Conservation (phyloP, 192 early-diverging fungal species). For the Podochytrium sp. region DNA sequence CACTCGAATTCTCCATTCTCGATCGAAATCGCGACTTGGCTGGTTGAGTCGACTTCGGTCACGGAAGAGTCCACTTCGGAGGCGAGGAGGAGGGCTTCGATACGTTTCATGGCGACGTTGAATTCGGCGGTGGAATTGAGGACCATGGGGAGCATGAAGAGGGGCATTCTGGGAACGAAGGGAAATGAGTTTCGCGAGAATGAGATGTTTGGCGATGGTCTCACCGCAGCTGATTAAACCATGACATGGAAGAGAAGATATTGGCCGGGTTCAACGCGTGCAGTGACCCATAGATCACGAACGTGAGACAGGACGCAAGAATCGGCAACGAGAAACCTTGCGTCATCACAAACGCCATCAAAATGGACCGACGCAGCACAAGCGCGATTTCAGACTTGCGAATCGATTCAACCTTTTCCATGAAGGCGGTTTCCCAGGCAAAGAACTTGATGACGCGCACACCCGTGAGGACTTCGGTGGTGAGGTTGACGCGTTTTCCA, state of each 20-base stretch:
- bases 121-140: constrained; percentile 53
- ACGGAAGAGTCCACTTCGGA: constrained; percentile 65
- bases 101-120: constrained; percentile 53
- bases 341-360: constrained; percentile 49
- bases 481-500: constrained; percentile 72
- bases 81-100: constrained; percentile 57
- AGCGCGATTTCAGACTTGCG: constrained; percentile 48
- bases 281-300: constrained; percentile 49
- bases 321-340: constrained; percentile 54
- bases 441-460: constrained; percentile 82
- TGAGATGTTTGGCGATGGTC: background rate
- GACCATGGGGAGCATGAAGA: constrained; percentile 59
- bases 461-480: constrained; percentile 68
- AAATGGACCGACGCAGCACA: constrained; percentile 37
- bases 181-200: background rate
- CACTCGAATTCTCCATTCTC: constrained; percentile 69
- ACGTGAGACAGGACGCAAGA: constrained; percentile 43
- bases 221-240: constrained; percentile 48
- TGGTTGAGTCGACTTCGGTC: constrained; percentile 42
- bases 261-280: constrained; percentile 33
- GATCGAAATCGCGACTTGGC: constrained; percentile 58
- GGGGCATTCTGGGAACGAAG: constrained; percentile 36
- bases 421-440: constrained; percentile 70
- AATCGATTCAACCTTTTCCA: constrained; percentile 64
- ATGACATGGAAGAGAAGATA: constrained; percentile 54